Evolutionary conservation across 352 stramenopile genomes (phyloP).

Genomic region (Phytopythium boreale): DNA sequence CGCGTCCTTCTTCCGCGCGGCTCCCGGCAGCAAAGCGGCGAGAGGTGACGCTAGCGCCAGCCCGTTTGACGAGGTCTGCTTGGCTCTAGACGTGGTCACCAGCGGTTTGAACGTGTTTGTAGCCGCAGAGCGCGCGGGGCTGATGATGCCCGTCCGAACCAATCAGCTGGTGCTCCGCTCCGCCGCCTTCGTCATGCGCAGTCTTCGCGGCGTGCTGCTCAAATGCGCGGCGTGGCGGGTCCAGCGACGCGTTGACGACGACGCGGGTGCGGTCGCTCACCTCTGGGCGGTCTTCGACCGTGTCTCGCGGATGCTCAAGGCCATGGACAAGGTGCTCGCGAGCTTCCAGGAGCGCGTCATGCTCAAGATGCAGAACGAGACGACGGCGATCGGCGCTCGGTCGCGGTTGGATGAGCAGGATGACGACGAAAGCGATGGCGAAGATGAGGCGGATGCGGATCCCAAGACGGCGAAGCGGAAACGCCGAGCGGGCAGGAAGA

Average conservation of each 20-base stretch:
- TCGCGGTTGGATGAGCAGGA: background rate
- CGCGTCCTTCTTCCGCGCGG: constrained; percentile 39
- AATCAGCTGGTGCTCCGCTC: constrained; percentile 44
- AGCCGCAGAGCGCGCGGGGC: constrained; percentile 42
- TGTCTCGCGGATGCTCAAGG: constrained; percentile 22
- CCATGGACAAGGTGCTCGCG: constrained; percentile 36
- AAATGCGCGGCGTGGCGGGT: constrained; percentile 48
- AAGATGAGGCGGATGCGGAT: background rate
- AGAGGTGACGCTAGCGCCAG: constrained; percentile 6
- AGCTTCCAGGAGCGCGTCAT: constrained; percentile 63
- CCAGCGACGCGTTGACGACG: constrained; percentile 29
- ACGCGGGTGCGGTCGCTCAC: constrained; percentile 33
- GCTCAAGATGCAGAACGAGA: constrained; percentile 62
- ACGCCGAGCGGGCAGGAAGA: background rate
- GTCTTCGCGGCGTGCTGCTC: constrained; percentile 25
- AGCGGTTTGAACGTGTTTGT: constrained; percentile 47
- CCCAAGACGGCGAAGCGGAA: background rate
- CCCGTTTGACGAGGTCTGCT: constrained; percentile 44
- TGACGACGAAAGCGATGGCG: background rate
- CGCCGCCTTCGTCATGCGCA: constrained; percentile 34
- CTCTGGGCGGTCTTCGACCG: constrained; percentile 42
- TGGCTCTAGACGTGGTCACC: constrained; percentile 32
- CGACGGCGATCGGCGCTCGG: constrained; percentile 14
- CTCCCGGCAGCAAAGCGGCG: constrained; percentile 6
- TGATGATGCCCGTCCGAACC: constrained; percentile 50